Conservation (phyloP, 352 stramenopile species). For the Elongisporangium senticosum region DNA sequence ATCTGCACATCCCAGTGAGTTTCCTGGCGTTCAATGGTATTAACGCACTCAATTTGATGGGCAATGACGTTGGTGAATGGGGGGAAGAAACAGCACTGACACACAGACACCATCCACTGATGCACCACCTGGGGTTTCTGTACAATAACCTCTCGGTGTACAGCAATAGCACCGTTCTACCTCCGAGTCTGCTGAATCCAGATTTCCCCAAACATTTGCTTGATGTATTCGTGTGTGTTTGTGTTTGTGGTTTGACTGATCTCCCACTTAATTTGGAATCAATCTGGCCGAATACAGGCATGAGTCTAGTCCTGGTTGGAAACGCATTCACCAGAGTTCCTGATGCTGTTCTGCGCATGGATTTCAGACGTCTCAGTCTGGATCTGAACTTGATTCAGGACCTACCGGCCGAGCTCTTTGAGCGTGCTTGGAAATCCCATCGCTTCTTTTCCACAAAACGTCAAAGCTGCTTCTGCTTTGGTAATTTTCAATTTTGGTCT, state of each 20-base stretch:
- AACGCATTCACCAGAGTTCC: not conserved
- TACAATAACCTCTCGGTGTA: conserved; percentile 7
- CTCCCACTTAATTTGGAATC: conserved; percentile 14
- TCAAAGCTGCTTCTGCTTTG: not conserved
- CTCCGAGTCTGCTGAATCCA: not conserved
- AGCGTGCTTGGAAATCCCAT: conserved; percentile 3
- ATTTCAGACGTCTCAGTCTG: not conserved
- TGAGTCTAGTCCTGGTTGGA: not conserved
- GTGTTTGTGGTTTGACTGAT: conserved; percentile 6
- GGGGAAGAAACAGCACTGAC: conserved; percentile 7
- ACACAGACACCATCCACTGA: not conserved
- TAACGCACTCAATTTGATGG: conserved; percentile 21
- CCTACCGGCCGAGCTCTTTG: conserved; percentile 4
- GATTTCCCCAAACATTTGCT: conserved; percentile 5
- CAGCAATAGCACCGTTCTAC: not conserved
- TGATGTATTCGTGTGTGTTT: conserved; percentile 3
- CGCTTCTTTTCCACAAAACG: not conserved
- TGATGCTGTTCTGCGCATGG: conserved; percentile 2
- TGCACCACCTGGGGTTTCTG: conserved; percentile 19
- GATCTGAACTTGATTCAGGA: not conserved
- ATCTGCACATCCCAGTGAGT: conserved; percentile 9
- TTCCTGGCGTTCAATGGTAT: conserved; percentile 15
- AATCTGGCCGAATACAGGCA: conserved; percentile 3
- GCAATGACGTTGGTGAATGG: conserved; percentile 14
- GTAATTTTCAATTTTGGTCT: conserved; percentile 2